phyloP scores from a whole-genome alignment of 768 basidiomycete genomes.

The Pleurotus tuber-regium region DNA sequence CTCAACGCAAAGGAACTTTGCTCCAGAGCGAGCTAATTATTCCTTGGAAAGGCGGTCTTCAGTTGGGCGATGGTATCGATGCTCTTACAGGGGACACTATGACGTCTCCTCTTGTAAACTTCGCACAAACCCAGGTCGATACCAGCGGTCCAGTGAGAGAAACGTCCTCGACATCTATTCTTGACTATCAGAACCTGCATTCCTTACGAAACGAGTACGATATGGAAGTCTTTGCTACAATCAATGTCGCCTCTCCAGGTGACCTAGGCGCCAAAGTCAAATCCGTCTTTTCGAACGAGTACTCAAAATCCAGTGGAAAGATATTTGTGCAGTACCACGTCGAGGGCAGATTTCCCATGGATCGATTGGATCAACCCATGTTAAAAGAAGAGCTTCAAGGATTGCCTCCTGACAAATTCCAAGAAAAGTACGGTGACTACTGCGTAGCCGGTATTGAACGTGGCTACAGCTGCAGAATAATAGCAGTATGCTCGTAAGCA shows the following conservation, averaged over 20 bases:
- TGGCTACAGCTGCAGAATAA: background rate
- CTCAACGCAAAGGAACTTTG: background rate
- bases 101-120: background rate
- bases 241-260: background rate
- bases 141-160: background rate
- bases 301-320: background rate
- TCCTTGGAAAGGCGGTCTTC: background rate
- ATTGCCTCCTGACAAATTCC: background rate
- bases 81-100: background rate
- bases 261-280: background rate
- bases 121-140: background rate
- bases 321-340: background rate
- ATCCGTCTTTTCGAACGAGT: background rate
- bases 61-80: slow-evolving; percentile 1
- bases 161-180: background rate
- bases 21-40: background rate
- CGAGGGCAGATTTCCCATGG: background rate
- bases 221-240: background rate
- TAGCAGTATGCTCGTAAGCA: background rate
- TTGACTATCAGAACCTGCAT: background rate
- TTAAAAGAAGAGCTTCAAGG: background rate
- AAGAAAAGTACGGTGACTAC: background rate
- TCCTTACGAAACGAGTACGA: background rate
- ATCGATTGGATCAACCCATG: background rate
- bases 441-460: background rate